These are phyloP conservation scores for Diaporthe sp. DNA, from an alignment of 2,329 filamentous ascomycete genomes.

Conservation along the genomic window DNA sequence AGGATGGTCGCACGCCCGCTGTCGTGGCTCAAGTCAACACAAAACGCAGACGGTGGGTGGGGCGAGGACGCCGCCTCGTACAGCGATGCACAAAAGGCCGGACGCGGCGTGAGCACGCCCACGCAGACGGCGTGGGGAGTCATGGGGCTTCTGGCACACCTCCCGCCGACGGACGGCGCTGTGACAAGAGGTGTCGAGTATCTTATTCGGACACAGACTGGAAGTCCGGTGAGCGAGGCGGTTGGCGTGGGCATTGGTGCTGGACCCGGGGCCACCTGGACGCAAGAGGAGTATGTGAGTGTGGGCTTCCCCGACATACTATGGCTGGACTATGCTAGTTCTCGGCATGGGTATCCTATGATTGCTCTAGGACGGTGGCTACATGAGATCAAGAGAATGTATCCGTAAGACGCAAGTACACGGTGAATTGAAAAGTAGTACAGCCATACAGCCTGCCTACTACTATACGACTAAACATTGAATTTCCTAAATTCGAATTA, in stretches of 20 bases:
- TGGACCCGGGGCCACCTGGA: not conserved
- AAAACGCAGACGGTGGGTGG: not conserved
- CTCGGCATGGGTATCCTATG: conserved; percentile 19
- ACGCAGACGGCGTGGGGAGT: not conserved
- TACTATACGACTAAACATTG: too few species aligned
- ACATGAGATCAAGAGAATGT: not conserved
- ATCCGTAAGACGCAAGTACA: not conserved
- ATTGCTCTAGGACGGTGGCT: conserved; percentile 15
- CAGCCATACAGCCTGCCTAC: too few species aligned
- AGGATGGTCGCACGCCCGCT: conserved; percentile 22
- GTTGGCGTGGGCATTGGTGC: not conserved
- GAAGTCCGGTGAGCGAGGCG: conserved; percentile 16
- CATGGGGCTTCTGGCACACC: not conserved
- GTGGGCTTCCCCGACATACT: conserved; percentile 20
- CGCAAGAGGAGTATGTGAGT: not conserved
- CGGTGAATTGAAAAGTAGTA: not conserved
- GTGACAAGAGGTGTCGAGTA: not conserved
- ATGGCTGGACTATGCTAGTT: conserved; percentile 11
- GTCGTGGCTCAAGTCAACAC: not conserved
- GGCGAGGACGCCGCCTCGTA: not conserved
- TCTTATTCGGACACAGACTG: conserved; percentile 1
- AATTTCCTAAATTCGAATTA: too few species aligned
- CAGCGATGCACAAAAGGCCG: conserved; percentile 16
- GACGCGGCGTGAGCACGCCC: not conserved
- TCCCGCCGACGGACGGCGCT: not conserved